Percentiles rank a stretch among this genome's conserved stretches.
These are phyloP conservation scores for Pistacia vera DNA, from an alignment of 345 rosid genomes.

Conservation along the genomic window DNA sequence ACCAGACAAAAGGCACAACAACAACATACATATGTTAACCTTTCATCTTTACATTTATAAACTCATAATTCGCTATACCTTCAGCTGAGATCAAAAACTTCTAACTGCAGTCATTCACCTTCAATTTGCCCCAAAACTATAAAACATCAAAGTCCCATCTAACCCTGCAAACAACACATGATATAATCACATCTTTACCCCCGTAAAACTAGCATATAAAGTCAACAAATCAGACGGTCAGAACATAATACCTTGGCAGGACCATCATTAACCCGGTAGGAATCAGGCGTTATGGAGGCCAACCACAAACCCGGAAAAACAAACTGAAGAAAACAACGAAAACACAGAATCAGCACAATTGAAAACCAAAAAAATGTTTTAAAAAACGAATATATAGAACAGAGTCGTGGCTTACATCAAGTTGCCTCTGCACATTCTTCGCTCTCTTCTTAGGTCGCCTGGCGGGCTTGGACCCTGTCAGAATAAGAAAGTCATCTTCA, in stretches of 20 bases:
- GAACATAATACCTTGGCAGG: conserved; percentile 40
- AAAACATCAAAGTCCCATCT: background rate
- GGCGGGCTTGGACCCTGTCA: conserved; percentile 75
- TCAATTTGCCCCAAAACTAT: background rate
- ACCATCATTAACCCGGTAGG: conserved; percentile 52
- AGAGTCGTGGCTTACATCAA: conserved; percentile 44
- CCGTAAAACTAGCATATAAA: too few relatives aligned
- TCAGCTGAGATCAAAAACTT: conserved; percentile 4
- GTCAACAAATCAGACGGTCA: background rate
- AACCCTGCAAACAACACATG: conserved; percentile 2
- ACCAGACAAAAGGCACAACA: conserved; percentile 9
- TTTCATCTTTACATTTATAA: conserved; percentile 12
- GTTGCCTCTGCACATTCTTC: conserved; percentile 65
- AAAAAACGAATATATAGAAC: background rate
- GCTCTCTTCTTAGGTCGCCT: conserved; percentile 78
- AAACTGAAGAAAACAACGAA: conserved; percentile 33
- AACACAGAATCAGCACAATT: background rate
- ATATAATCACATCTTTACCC: background rate
- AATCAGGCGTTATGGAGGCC: conserved; percentile 56
- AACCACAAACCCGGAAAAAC: conserved; percentile 80
- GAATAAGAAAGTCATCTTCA: conserved; percentile 64
- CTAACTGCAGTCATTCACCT: background rate
- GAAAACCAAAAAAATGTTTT: background rate
- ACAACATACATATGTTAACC: background rate
- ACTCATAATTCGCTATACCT: conserved; percentile 14